Conservation (phyloP, 1,139 yeast species). For the Casaregolazyma lundiana region DNA sequence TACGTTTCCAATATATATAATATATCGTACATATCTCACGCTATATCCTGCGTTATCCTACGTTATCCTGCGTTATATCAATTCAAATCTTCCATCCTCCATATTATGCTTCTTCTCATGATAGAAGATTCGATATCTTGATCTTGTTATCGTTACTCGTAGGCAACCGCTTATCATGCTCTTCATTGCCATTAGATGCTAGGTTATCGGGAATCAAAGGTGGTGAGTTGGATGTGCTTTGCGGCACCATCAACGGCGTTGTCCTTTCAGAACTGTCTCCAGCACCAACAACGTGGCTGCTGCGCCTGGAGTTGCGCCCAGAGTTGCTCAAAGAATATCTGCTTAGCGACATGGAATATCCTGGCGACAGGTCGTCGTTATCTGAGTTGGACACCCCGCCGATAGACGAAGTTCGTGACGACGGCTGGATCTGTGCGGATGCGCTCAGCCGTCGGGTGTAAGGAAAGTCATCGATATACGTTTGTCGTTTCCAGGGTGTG, state of each 20-base stretch:
- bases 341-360: slow-evolving; percentile 25
- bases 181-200: slow-evolving; percentile 2
- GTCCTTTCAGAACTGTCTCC: neutral
- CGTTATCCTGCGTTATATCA: too few relatives aligned
- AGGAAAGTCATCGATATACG: slow-evolving; percentile 17
- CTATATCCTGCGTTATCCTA: too few relatives aligned
- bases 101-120: too few relatives aligned
- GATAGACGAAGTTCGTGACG: slow-evolving; percentile 26
- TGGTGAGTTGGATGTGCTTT: slow-evolving; percentile 1
- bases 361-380: slow-evolving; percentile 30
- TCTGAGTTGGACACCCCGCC: slow-evolving; percentile 27
- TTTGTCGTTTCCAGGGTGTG: slow-evolving; percentile 11
- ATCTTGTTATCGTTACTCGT: slow-evolving; percentile 18
- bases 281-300: slow-evolving; percentile 23
- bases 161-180: neutral
- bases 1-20: too few relatives aligned
- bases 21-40: too few relatives aligned
- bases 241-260: slow-evolving; percentile 6
- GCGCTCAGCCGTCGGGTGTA: slow-evolving; percentile 25
- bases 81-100: too few relatives aligned
- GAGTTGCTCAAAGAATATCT: slow-evolving; percentile 26
- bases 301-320: slow-evolving; percentile 26
- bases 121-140: slow-evolving; percentile 25
- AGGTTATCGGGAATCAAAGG: neutral
- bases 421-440: slow-evolving; percentile 12